Conservation (phyloP, 164 flowering plant species). For the Umbilicus rupestris region DNA sequence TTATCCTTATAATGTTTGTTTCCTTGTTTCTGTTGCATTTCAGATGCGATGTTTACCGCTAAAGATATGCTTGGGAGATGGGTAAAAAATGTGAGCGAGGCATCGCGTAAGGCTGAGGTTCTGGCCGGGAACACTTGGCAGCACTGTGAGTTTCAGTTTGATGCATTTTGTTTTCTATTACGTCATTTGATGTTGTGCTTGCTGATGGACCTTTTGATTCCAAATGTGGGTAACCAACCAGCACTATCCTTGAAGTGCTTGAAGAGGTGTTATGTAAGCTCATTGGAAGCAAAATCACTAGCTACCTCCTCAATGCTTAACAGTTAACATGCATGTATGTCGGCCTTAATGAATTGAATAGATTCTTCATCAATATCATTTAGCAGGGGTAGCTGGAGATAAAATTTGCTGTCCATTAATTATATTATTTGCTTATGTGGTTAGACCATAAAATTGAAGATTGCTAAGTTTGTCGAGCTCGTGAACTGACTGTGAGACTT, state of each 20-base stretch:
- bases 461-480: too few species aligned
- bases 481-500: too few species aligned
- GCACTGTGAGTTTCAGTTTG: not conserved
- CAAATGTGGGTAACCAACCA: not conserved
- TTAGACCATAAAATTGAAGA: too few species aligned
- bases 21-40: not conserved
- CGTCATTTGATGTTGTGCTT: not conserved
- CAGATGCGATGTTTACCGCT: not conserved
- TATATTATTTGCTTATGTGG: too few species aligned
- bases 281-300: not conserved
- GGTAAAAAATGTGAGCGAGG: not conserved
- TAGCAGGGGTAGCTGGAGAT: not conserved
- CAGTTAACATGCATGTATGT: not conserved
- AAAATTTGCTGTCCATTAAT: too few species aligned
- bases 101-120: slow-evolving; percentile 1
- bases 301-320: not conserved
- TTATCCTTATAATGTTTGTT: too few species aligned
- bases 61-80: slow-evolving; percentile 6
- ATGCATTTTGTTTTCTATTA: not conserved
- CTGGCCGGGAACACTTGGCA: slow-evolving; percentile 6
- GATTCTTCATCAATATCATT: not conserved
- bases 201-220: not conserved
- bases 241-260: too few species aligned
- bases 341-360: not conserved
- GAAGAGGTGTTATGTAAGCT: not conserved